Evolutionary conservation across 179 eudicot species (phyloP).

Genomic region (Gypsophila paniculata): DNA sequence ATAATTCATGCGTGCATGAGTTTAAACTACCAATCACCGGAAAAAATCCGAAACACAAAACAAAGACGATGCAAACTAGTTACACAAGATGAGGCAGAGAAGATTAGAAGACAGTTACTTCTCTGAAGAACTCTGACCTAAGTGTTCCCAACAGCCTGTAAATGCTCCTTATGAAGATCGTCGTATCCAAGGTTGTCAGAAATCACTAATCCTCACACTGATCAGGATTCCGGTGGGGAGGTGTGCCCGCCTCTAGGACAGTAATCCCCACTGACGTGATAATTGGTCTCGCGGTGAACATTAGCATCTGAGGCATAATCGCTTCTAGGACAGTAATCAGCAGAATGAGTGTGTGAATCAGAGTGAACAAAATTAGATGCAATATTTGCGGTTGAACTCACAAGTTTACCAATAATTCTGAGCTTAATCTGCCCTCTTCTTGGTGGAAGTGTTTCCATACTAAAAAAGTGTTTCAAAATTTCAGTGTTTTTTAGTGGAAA

Average conservation of each 20-base stretch:
- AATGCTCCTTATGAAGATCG: background rate
- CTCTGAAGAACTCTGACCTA: background rate
- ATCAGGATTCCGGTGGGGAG: background rate
- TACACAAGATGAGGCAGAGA: background rate
- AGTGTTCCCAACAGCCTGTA: background rate
- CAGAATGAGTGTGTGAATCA: background rate
- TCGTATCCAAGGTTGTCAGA: background rate
- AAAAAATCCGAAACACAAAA: background rate
- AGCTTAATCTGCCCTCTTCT: slow-evolving; percentile 26
- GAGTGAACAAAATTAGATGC: slow-evolving; percentile 11
- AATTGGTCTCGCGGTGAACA: background rate
- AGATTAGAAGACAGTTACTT: background rate
- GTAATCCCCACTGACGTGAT: slow-evolving; percentile 1
- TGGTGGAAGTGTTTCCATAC: slow-evolving; percentile 19
- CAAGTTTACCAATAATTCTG: slow-evolving; percentile 19
- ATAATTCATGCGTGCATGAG: background rate
- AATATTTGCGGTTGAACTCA: slow-evolving; percentile 11
- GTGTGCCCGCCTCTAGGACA: slow-evolving; percentile 1
- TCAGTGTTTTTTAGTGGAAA: background rate
- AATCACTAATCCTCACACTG: too few relatives aligned
- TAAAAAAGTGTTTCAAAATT: background rate
- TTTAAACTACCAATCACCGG: background rate
- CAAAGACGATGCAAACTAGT: background rate
- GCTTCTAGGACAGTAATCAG: slow-evolving; percentile 24
- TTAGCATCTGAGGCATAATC: slow-evolving; percentile 2